Percentiles rank a stretch among this genome's conserved stretches.
These are phyloP conservation scores for Apiospora koreana DNA, from an alignment of 2,329 filamentous ascomycete species.

Conservation along the genomic window DNA sequence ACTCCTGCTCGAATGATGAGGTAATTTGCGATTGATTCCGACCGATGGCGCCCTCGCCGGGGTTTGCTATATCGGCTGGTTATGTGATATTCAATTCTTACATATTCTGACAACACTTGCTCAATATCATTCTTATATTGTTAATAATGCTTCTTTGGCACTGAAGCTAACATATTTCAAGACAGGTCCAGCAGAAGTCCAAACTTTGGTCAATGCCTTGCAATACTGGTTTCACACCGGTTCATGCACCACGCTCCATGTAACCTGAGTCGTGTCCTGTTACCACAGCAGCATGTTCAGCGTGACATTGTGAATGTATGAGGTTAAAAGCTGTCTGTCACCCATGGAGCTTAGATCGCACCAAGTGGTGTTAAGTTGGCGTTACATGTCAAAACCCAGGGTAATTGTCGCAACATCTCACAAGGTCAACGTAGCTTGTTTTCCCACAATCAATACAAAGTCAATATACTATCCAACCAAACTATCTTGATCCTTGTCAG, in stretches of 20 bases:
- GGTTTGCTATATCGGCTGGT: constrained; percentile 74
- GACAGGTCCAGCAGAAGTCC: neutral
- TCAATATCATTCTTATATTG: neutral
- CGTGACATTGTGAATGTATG: too few relatives aligned
- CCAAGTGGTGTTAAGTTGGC: neutral
- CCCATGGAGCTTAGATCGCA: neutral
- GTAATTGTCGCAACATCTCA: neutral
- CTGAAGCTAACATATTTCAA: neutral
- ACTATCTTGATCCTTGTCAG: neutral
- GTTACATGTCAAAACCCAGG: neutral
- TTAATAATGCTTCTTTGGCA: neutral
- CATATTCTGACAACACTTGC: constrained; percentile 81
- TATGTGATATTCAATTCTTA: constrained; percentile 96
- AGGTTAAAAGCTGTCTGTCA: neutral
- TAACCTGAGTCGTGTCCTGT: neutral
- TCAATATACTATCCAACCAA: neutral
- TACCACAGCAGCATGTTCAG: neutral
- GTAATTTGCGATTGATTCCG: constrained; percentile 98
- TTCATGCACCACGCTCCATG: neutral
- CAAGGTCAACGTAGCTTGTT: neutral
- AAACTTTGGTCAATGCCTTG: neutral
- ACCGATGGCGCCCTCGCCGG: constrained; percentile 88
- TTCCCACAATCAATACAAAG: neutral
- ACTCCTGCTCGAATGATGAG: constrained; percentile 68
- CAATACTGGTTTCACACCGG: neutral